A percentile compares a stretch with the other conserved stretches of the same genome.
These are phyloP conservation scores for Myriosclerotinia scirpicola DNA, from an alignment of 2,329 filamentous ascomycete species.

Conservation along the genomic window DNA sequence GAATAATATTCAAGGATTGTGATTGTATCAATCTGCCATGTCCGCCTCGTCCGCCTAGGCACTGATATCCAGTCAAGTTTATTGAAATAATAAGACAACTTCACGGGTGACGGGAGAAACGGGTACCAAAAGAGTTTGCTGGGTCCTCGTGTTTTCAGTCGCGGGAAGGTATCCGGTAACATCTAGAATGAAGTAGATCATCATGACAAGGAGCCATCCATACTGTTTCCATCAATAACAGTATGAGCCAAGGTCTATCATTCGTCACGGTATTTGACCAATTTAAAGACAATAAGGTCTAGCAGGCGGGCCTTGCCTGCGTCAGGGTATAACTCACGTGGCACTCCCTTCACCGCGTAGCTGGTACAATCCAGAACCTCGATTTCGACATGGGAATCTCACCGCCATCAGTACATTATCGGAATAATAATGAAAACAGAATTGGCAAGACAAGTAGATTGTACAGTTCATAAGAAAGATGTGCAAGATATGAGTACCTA, in stretches of 20 bases:
- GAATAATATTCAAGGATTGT: conserved; percentile 20
- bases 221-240: conserved; percentile 3
- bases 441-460: conserved; percentile 15
- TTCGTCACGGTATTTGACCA: conserved; percentile 9
- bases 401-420: conserved; percentile 19
- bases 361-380: conserved; percentile 21
- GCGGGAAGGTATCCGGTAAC: conserved; percentile 24
- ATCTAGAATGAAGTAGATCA: conserved; percentile 22
- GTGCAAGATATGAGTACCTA: neutral
- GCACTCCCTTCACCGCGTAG: conserved; percentile 20
- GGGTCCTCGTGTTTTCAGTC: conserved; percentile 20
- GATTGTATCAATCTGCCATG: conserved; percentile 6
- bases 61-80: conserved; percentile 12
- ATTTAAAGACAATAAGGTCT: conserved; percentile 7
- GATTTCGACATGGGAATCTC: conserved; percentile 21
- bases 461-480: conserved; percentile 15
- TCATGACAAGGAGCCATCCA: conserved; percentile 14
- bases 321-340: conserved; percentile 7
- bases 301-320: conserved; percentile 11
- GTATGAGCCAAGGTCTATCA: conserved; percentile 3
- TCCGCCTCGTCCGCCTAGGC: conserved; percentile 18
- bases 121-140: conserved; percentile 16
- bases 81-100: conserved; percentile 17
- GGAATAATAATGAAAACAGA: conserved; percentile 8
- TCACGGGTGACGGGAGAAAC: conserved; percentile 19